A percentile compares a stretch with the other conserved stretches of the same genome.
Conservation (phyloP, 495 filamentous ascomycete species). For the Penicillium cataractarum region DNA sequence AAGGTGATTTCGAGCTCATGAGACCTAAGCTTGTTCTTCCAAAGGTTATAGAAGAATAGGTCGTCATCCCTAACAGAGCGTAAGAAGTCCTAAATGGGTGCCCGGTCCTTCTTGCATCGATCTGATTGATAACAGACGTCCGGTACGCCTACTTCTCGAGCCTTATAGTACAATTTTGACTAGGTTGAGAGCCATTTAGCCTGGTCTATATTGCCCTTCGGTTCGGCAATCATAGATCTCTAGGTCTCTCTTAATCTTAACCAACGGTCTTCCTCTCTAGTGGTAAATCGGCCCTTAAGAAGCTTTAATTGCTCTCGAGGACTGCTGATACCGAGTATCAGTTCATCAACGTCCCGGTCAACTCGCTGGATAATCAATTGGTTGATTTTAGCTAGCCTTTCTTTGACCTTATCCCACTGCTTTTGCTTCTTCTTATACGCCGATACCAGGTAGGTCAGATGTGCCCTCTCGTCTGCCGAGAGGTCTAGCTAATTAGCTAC, state of each 20-base stretch:
- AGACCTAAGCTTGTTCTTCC: not conserved
- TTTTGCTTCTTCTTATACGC: not conserved
- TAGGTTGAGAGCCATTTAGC: not conserved
- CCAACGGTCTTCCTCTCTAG: not conserved
- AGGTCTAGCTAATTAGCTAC: not conserved
- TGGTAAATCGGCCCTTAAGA: not conserved
- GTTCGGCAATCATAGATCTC: not conserved
- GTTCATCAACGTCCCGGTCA: not conserved
- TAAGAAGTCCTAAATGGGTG: not conserved
- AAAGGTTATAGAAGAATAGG: not conserved
- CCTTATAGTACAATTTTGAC: not conserved
- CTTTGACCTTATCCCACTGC: not conserved
- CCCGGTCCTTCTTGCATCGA: not conserved
- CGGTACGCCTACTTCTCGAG: not conserved
- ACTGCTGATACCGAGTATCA: not conserved
- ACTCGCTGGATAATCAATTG: not conserved
- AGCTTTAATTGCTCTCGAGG: not conserved
- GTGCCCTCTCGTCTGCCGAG: not conserved
- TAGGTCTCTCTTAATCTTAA: not conserved
- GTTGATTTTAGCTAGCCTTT: not conserved
- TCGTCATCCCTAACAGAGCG: not conserved
- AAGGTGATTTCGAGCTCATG: not conserved
- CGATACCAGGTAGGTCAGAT: not conserved
- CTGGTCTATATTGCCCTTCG: not conserved
- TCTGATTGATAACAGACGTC: not conserved